Conservation (phyloP, 139 green algal genomes). For the Edaphochlamys debaryana region DNA sequence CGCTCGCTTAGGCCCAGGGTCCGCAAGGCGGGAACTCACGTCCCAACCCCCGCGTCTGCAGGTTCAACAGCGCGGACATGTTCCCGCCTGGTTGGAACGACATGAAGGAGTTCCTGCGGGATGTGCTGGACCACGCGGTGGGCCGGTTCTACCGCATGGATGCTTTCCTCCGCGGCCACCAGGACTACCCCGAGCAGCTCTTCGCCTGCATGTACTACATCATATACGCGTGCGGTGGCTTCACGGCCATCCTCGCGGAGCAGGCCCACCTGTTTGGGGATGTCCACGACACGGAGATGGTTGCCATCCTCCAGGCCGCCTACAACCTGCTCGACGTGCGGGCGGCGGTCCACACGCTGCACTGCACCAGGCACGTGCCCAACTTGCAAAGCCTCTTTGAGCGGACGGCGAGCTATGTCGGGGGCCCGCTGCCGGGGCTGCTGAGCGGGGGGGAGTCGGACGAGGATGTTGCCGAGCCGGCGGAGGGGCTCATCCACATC, state of each 20-base stretch:
- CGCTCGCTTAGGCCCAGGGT: too few species aligned
- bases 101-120: conserved; percentile 20
- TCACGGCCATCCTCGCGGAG: conserved; percentile 4
- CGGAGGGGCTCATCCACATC: background rate
- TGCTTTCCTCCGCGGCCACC: conserved; percentile 7
- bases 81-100: conserved; percentile 1
- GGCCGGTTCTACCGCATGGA: conserved; percentile 20
- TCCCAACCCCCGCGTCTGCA: background rate
- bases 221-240: background rate
- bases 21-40: too few species aligned
- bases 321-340: conserved; percentile 27
- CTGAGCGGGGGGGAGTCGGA: conserved; percentile 24
- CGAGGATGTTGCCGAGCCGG: background rate
- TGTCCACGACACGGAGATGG: conserved; percentile 5
- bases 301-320: background rate
- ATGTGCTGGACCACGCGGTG: background rate
- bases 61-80: background rate
- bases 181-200: conserved; percentile 10
- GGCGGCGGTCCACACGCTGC: background rate
- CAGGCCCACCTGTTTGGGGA: background rate
- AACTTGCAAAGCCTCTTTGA: background rate
- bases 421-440: background rate
- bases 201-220: conserved; percentile 29
- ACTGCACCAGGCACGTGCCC: background rate
- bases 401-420: background rate